Evolutionary conservation across 2,329 filamentous ascomycete genomes (phyloP).

Genomic region (Colletotrichum tanaceti): DNA sequence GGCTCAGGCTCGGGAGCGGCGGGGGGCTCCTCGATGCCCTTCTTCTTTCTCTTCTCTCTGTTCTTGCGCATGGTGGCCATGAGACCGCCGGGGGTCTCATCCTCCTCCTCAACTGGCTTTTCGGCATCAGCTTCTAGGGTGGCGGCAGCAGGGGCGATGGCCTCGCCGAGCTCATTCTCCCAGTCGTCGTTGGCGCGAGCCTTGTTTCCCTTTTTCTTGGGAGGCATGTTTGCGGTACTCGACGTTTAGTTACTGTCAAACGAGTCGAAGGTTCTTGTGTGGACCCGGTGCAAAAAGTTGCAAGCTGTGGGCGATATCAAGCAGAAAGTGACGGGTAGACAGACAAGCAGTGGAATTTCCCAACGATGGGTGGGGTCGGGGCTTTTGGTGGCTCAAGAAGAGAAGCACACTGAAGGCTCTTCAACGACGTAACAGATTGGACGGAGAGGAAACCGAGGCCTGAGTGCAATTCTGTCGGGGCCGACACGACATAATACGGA

Average conservation of each 20-base stretch:
- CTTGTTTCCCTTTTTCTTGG: slow-evolving; percentile 91
- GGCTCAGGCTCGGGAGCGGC: slow-evolving; percentile 65
- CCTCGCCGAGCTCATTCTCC: slow-evolving; percentile 92
- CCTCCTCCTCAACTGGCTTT: slow-evolving; percentile 63
- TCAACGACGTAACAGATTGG: slow-evolving; percentile 23
- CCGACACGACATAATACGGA: slow-evolving; percentile 36
- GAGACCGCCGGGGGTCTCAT: slow-evolving; percentile 71
- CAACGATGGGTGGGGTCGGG: slow-evolving; percentile 30
- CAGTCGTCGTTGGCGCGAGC: slow-evolving; percentile 91
- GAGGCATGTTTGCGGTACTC: slow-evolving; percentile 73
- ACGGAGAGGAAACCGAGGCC: slow-evolving; percentile 27
- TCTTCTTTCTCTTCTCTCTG: slow-evolving; percentile 90
- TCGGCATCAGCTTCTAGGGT: slow-evolving; percentile 62
- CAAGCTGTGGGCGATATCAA: slow-evolving; percentile 27
- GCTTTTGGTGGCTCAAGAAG: slow-evolving; percentile 20
- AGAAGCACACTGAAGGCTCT: slow-evolving; percentile 12
- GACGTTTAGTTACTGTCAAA: slow-evolving; percentile 32
- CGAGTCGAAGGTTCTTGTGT: not conserved
- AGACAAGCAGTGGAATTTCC: slow-evolving; percentile 27
- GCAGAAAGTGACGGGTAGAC: slow-evolving; percentile 23
- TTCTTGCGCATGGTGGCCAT: slow-evolving; percentile 86
- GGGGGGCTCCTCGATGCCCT: slow-evolving; percentile 78
- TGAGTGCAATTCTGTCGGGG: slow-evolving; percentile 12
- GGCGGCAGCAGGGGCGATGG: slow-evolving; percentile 70
- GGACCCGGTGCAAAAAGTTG: slow-evolving; percentile 27